Conservation (phyloP, 805 yeast genomes). For the Spathaspora hagerdaliae region DNA sequence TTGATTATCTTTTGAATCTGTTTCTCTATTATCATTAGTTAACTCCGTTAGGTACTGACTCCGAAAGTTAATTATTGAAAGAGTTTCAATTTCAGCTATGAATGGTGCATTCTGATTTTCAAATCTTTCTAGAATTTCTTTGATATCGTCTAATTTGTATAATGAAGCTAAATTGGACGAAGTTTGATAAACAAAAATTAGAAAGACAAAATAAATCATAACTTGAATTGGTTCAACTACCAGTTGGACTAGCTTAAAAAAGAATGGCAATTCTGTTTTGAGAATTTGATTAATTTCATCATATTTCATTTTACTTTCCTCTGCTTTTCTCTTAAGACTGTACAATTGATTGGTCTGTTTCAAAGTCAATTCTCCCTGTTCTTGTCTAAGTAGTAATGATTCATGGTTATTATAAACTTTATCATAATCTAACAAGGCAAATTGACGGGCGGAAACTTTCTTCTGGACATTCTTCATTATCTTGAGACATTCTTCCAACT, state of each 20-base stretch:
- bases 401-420: conserved; percentile 24
- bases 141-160: neutral
- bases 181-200: conserved; percentile 30
- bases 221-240: conserved; percentile 28
- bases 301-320: conserved; percentile 20
- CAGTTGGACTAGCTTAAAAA: conserved; percentile 28
- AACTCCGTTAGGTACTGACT: conserved; percentile 15
- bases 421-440: conserved; percentile 37
- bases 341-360: conserved; percentile 25
- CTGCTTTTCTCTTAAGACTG: conserved; percentile 23
- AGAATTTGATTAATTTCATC: conserved; percentile 33
- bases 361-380: conserved; percentile 28
- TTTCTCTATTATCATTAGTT: neutral
- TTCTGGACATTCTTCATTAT: conserved; percentile 21
- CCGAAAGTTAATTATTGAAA: conserved; percentile 21
- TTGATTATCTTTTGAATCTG: neutral
- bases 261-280: conserved; percentile 45
- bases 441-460: conserved; percentile 24
- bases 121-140: conserved; percentile 8
- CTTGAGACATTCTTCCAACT: conserved; percentile 8
- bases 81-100: conserved; percentile 11
- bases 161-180: conserved; percentile 1
- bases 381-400: conserved; percentile 26
- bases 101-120: conserved; percentile 6
- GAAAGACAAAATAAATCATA: conserved; percentile 34